phyloP scores from a whole-genome alignment of 1,139 yeast genomes.

The Taphrina deformans region DNA sequence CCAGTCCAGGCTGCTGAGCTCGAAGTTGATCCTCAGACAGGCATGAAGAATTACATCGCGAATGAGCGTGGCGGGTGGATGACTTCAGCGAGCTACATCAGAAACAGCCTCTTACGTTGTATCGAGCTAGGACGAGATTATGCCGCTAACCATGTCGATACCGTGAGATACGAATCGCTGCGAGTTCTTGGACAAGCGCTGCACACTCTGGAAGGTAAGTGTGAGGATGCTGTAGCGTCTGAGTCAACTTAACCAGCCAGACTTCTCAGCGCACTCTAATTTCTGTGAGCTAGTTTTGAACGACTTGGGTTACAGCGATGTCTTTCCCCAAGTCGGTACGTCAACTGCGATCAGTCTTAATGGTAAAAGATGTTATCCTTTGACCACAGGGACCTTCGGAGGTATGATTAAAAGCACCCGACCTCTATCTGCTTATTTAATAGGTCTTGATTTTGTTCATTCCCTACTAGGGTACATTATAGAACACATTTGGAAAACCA shows the following conservation, averaged over 20 bases:
- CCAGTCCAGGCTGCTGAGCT: conserved; percentile 38
- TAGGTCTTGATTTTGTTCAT: conserved; percentile 40
- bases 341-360: conserved; percentile 39
- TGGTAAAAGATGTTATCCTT: conserved; percentile 41
- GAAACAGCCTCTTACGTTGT: conserved; percentile 39
- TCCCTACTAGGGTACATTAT: conserved; percentile 34
- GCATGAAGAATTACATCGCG: conserved; percentile 41
- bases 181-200: conserved; percentile 42
- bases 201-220: conserved; percentile 9
- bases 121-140: conserved; percentile 40
- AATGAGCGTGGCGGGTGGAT: conserved; percentile 42
- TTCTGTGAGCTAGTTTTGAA: conserved; percentile 41
- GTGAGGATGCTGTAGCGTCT: background rate
- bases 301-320: conserved; percentile 41
- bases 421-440: background rate
- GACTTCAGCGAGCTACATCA: conserved; percentile 41
- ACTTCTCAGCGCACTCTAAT: conserved; percentile 42
- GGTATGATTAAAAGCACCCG: no score
- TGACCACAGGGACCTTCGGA: conserved; percentile 44
- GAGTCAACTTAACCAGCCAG: conserved; percentile 39
- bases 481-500: no score
- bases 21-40: conserved; percentile 39
- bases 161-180: conserved; percentile 40
- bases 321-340: conserved; percentile 42
- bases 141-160: conserved; percentile 18